Conservation (phyloP, 169 alveolate genomes). For the Cyclospora cayetanensis region DNA sequence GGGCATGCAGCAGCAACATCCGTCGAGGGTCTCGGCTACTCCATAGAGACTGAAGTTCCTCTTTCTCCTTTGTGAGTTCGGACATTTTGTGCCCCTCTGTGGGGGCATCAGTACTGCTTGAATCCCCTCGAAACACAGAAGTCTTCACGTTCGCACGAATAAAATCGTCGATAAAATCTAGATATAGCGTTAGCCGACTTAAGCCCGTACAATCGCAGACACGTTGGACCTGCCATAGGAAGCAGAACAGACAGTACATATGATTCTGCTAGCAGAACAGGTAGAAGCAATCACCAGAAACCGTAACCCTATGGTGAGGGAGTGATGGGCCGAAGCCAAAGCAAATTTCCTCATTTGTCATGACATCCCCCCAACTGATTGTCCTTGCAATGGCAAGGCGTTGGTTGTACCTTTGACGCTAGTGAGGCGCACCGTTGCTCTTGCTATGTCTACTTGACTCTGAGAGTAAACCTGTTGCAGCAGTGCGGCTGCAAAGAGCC, state of each 20-base stretch:
- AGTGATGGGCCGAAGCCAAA: too few relatives aligned
- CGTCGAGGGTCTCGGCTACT: conserved; percentile 51
- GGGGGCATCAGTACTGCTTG: not conserved
- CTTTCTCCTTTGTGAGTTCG: not conserved
- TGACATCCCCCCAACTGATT: too few relatives aligned
- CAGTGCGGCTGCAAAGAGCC: conserved; percentile 45
- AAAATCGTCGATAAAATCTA: conserved; percentile 26
- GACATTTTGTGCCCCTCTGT: not conserved
- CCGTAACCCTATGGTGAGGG: too few relatives aligned
- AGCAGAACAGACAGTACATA: too few relatives aligned
- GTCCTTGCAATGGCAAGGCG: too few relatives aligned
- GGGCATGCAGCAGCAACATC: conserved; percentile 61
- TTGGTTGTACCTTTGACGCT: too few relatives aligned
- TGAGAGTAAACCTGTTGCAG: conserved; percentile 28
- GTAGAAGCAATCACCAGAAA: too few relatives aligned
- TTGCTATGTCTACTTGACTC: conserved; percentile 5
- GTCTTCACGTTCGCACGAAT: not conserved
- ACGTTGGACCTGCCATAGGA: not conserved
- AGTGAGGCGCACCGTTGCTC: conserved; percentile 11
- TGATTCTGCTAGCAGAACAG: too few relatives aligned
- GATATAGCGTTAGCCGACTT: conserved; percentile 30
- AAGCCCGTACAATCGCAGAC: conserved; percentile 49
- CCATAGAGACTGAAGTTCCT: not conserved
- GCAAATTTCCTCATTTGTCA: too few relatives aligned
- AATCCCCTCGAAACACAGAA: not conserved